These are phyloP conservation scores for Licmophora abbreviata DNA, from an alignment of 108 stramenopile genomes.

Conservation along the genomic window DNA sequence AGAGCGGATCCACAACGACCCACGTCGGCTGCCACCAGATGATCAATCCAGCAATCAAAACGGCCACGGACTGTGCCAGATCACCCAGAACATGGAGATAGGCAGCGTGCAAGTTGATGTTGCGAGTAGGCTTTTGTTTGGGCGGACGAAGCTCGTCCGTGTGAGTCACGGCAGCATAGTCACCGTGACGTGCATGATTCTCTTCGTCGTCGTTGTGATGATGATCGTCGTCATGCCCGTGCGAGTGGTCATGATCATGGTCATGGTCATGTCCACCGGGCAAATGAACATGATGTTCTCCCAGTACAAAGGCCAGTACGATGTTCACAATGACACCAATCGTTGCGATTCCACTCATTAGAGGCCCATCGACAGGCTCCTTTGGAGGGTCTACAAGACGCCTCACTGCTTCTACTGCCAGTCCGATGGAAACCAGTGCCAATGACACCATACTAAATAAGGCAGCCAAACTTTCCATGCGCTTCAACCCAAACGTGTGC, in stretches of 20 bases:
- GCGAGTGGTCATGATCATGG: conserved; percentile 17
- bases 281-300: conserved; percentile 75
- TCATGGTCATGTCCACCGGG: conserved; percentile 32
- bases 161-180: conserved; percentile 16
- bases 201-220: conserved; percentile 25
- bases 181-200: conserved; percentile 3
- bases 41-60: conserved; percentile 82
- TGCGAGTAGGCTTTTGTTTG: conserved; percentile 21
- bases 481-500: conserved; percentile 84
- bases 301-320: conserved; percentile 71
- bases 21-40: conserved; percentile 85
- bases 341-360: conserved; percentile 82
- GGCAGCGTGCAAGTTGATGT: conserved; percentile 88
- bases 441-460: conserved; percentile 79
- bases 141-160: conserved; percentile 17
- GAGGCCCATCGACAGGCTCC: conserved; percentile 68
- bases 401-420: conserved; percentile 70
- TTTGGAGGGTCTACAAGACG: conserved; percentile 41
- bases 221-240: conserved; percentile 21
- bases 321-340: conserved; percentile 94
- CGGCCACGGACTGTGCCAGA: conserved; percentile 86
- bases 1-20: conserved; percentile 86
- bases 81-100: conserved; percentile 93
- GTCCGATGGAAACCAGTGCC: conserved; percentile 56
- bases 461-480: conserved; percentile 91